Evolutionary conservation across 1,284 basidiomycete species (phyloP).

Genomic region (Ceratobasidium sp.): DNA sequence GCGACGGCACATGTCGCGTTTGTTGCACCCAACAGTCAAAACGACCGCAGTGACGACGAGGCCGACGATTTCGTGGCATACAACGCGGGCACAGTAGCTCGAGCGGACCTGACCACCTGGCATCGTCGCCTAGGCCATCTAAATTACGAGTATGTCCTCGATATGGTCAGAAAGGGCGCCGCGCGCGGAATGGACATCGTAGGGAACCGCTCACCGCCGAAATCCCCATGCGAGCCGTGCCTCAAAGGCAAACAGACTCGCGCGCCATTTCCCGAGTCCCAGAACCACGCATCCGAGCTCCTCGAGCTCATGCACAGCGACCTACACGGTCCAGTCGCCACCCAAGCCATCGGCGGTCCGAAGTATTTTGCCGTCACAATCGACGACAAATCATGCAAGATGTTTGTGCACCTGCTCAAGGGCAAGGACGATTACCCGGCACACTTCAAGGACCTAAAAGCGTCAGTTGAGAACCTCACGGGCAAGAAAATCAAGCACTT

Average conservation of each 20-base stretch:
- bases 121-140: conserved; percentile 13
- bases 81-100: neutral
- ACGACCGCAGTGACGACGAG: neutral
- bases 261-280: conserved; percentile 32
- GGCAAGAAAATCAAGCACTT: conserved; percentile 48
- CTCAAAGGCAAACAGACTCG: conserved; percentile 45
- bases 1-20: neutral
- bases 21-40: neutral
- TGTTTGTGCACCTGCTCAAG: conserved; percentile 8
- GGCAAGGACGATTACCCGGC: neutral
- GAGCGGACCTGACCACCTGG: conserved; percentile 17
- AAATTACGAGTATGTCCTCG: conserved; percentile 10
- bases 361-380: conserved; percentile 17
- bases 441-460: conserved; percentile 56
- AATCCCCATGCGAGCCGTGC: conserved; percentile 13
- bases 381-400: conserved; percentile 15
- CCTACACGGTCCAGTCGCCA: neutral
- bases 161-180: conserved; percentile 17
- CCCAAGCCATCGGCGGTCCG: neutral
- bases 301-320: conserved; percentile 56
- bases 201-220: conserved; percentile 11
- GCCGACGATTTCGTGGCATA: conserved; percentile 25
- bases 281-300: conserved; percentile 35
- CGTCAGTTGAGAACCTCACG: conserved; percentile 50
- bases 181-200: conserved; percentile 11